Percentiles rank a stretch among this genome's conserved stretches.
Conservation (phyloP, 2,329 filamentous ascomycete species). For the Colletotrichum sublineola region DNA sequence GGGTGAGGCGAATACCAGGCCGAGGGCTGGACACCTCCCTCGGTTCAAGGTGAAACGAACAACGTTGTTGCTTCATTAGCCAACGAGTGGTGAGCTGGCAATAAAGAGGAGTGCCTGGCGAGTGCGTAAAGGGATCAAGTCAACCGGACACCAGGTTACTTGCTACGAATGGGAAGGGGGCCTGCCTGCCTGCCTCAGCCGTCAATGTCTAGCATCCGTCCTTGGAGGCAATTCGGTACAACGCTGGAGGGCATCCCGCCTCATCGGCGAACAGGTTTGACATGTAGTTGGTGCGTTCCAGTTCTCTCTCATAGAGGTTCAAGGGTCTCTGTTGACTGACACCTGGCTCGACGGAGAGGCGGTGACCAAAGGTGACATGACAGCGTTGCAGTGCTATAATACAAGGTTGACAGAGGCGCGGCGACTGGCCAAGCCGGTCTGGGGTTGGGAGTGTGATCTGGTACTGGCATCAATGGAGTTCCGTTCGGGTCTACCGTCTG, state of each 20-base stretch:
- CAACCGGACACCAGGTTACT: constrained; percentile 13
- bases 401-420: constrained; percentile 29
- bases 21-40: constrained; percentile 23
- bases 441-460: constrained; percentile 16
- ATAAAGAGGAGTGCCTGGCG: constrained; percentile 17
- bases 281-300: background rate
- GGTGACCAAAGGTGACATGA: constrained; percentile 36
- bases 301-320: background rate
- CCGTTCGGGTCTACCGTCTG: constrained; percentile 12
- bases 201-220: background rate
- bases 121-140: constrained; percentile 23
- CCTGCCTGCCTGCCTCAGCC: background rate
- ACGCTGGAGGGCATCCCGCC: constrained; percentile 4
- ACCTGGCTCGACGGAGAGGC: constrained; percentile 23
- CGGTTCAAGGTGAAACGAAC: constrained; percentile 34
- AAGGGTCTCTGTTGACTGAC: constrained; percentile 14
- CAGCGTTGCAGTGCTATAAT: constrained; percentile 30
- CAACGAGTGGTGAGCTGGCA: constrained; percentile 18
- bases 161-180: constrained; percentile 2
- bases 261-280: constrained; percentile 17
- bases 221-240: background rate
- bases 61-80: constrained; percentile 36
- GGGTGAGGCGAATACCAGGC: constrained; percentile 30
- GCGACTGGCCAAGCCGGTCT: constrained; percentile 12
- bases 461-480: constrained; percentile 3